A percentile compares a stretch with the other conserved stretches of the same genome.
Evolutionary conservation across 306 rosid genomes (phyloP).

Genomic region (cucumber (Cucumis sativus)): DNA sequence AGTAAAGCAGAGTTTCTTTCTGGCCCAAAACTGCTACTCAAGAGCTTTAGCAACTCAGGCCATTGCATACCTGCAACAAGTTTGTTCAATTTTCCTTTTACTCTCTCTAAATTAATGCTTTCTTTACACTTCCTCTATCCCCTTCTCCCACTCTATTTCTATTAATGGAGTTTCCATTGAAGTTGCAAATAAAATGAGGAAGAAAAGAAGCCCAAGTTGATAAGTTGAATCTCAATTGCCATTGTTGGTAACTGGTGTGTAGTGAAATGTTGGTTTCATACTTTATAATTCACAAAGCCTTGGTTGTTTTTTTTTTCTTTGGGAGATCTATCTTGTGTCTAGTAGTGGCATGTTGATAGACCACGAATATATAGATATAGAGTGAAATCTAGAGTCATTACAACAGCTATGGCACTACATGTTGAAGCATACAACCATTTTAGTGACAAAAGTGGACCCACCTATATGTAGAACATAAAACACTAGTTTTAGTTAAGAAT

Average conservation of each 20-base stretch:
- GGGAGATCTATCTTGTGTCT: background rate
- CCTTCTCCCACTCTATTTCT: background rate
- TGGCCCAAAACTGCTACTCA: background rate
- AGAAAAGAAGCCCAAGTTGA: background rate
- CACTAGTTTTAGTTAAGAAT: background rate
- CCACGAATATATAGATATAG: background rate
- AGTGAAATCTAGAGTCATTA: background rate
- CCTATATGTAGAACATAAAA: background rate
- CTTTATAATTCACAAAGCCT: background rate
- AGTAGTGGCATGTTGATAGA: background rate
- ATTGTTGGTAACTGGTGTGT: background rate
- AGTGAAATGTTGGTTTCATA: background rate
- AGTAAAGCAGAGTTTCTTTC: background rate
- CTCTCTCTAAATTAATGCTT: background rate
- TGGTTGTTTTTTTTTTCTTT: background rate
- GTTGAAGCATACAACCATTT: constrained; percentile 2
- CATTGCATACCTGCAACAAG: background rate
- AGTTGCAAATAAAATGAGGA: background rate
- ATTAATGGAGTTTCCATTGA: background rate
- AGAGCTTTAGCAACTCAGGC: background rate
- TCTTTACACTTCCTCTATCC: background rate
- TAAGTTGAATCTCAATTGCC: background rate
- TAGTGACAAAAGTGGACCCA: constrained; percentile 3
- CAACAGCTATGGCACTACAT: background rate
- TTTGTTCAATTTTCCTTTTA: background rate